These are phyloP conservation scores for Oryza coarctata DNA, from an alignment of 176 grass and related monocot species.

Conservation along the genomic window DNA sequence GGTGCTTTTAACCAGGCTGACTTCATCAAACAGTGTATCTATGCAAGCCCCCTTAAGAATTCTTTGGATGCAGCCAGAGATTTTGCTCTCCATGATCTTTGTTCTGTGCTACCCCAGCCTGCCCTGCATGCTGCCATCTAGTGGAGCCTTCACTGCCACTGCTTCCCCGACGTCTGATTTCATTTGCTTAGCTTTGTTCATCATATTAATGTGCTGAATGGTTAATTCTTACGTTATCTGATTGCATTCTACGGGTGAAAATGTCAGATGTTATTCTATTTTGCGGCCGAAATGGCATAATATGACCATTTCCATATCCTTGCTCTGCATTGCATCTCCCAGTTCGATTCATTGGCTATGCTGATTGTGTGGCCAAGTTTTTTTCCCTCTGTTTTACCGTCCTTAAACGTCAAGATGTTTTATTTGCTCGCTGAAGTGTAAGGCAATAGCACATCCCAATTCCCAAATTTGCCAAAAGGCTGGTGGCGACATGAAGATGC, in stretches of 20 bases:
- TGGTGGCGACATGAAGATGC: no score
- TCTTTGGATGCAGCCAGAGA: neutral
- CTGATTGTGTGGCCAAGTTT: neutral
- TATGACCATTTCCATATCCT: neutral
- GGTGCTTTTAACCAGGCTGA: neutral
- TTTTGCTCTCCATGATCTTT: neutral
- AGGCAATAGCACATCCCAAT: no score
- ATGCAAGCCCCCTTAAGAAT: neutral
- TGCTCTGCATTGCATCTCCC: neutral
- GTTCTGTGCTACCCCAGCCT: neutral
- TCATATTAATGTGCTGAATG: neutral
- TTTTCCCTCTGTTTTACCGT: neutral
- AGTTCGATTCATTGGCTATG: no score
- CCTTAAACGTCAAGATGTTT: neutral
- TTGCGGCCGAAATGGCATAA: neutral
- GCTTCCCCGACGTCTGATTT: neutral
- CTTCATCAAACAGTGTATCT: neutral
- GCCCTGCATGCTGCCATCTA: neutral
- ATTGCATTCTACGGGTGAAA: neutral
- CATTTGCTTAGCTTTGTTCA: neutral
- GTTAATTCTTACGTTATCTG: neutral
- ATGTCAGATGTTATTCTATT: neutral
- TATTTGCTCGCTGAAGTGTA: neutral
- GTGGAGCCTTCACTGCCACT: neutral
- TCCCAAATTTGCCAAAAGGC: no score